Evolutionary conservation across 495 filamentous ascomycete species (phyloP), one percentile per base, ranked within the genome.

Genomic region (Penicillium macrosclerotiorum): DNA sequence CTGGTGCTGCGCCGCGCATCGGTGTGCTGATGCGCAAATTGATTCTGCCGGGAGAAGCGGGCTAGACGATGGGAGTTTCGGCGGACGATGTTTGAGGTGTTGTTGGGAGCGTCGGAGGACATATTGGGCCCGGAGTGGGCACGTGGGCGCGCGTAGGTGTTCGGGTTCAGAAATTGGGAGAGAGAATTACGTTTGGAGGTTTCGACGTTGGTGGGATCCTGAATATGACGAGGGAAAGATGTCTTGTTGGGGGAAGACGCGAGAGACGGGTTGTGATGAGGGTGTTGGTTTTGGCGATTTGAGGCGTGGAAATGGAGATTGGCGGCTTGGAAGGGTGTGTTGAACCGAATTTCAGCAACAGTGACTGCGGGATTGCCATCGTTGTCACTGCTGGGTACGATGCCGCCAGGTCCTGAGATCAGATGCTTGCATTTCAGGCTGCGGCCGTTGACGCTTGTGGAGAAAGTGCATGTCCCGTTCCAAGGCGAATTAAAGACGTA

Each of bases 261-360:
- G 33, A 60, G 62, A n/a, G 58, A 55, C 26, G 64, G 54, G 20
- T 57, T 48, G 3, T 57, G 56, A 5, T 54, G 52, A 5, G 54
- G 58, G 7, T 60, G 54, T 16, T 53, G 51, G 3, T 61, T 53
- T 14, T 54, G 51, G 2, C 59, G 51, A 22, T 62, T 55, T 1
- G 46, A 22, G 22, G 49, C 55, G 38, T 63, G 59, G 12, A 50
- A 52, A 39, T 64, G 65, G 0, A 66, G 57, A 40, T 71, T 66
- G 30, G 64, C 57, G 11, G 65, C 58, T 60, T 71, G 69, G 49
- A 74, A 77, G 11, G 89, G 88, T 0, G 89, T 78, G 63, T 94
- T 96, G 76, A 94, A 95, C 25, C 90, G 81, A 42, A 96, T 68
- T 65, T 96, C 90, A 59, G 89, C 91, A 8, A 92, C 80, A 0